Percentiles rank a stretch among this genome's conserved stretches.
These are phyloP conservation scores for Oxytropis ochrocephala DNA, from an alignment of 306 rosid species.

Conservation along the genomic window DNA sequence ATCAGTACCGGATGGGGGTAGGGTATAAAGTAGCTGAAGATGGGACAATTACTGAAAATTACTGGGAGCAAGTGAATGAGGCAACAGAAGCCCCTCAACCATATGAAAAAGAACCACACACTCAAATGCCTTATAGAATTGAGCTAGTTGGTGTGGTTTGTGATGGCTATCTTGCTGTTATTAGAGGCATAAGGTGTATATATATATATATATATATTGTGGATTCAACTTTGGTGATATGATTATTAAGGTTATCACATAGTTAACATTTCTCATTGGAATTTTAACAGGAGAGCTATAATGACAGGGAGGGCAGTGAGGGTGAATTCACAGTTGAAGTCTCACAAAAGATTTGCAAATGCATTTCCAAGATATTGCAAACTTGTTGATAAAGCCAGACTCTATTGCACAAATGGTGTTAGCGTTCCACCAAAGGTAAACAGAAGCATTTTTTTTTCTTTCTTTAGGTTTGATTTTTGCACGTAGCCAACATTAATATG, in stretches of 20 bases:
- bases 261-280: background rate
- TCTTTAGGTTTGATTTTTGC: background rate
- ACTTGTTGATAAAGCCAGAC: slow-evolving; percentile 80
- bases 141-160: slow-evolving; percentile 94
- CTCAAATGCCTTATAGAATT: slow-evolving; percentile 64
- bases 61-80: slow-evolving; percentile 66
- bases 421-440: slow-evolving; percentile 69
- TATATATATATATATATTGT: no score
- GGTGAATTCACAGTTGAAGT: slow-evolving; percentile 74
- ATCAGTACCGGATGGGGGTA: slow-evolving; percentile 69
- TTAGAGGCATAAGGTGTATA: slow-evolving; percentile 64
- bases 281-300: slow-evolving; percentile 68
- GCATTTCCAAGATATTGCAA: slow-evolving; percentile 63
- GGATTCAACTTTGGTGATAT: background rate
- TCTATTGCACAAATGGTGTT: slow-evolving; percentile 49
- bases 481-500: background rate
- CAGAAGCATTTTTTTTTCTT: background rate
- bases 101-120: background rate
- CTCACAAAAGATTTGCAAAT: slow-evolving; percentile 90
- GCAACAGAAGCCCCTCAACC: slow-evolving; percentile 26
- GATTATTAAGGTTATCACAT: background rate
- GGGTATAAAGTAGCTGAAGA: slow-evolving; percentile 67
- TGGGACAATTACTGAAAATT: slow-evolving; percentile 64
- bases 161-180: slow-evolving; percentile 82
- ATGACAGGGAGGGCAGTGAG: slow-evolving; percentile 80